These are phyloP conservation scores for Ceratocystis ficicola DNA, from an alignment of 2,329 filamentous ascomycete genomes.

Conservation along the genomic window DNA sequence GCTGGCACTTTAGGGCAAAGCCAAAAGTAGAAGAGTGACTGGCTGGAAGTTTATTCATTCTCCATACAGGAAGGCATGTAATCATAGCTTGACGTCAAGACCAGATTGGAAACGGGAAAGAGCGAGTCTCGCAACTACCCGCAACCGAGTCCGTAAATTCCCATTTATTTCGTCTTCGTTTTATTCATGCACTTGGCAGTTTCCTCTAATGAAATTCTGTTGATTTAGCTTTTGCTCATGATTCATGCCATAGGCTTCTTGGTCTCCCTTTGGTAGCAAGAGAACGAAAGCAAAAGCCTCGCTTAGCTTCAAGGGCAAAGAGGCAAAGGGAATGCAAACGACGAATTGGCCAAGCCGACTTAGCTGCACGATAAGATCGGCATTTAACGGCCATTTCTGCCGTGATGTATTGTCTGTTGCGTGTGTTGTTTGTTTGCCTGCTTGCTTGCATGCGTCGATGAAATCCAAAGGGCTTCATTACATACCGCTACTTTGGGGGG, in stretches of 20 bases:
- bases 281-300: no score
- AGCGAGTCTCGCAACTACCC: neutral
- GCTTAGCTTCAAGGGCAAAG: neutral
- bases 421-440: neutral
- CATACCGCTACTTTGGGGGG: neutral
- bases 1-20: neutral
- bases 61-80: no score
- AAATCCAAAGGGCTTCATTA: neutral
- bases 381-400: neutral
- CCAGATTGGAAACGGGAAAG: neutral
- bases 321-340: neutral
- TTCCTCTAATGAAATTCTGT: neutral
- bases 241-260: no score
- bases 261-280: no score
- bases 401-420: neutral
- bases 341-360: neutral
- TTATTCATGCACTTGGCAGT: neutral
- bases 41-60: neutral
- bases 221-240: conserved; percentile 3
- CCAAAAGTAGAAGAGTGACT: neutral
- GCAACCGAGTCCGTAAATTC: neutral
- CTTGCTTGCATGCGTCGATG: neutral
- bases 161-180: neutral
- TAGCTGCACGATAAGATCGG: neutral
- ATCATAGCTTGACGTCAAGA: neutral